These are phyloP conservation scores for Torulaspora microellipsoides DNA, from an alignment of 805 yeast species.

Conservation along the genomic window DNA sequence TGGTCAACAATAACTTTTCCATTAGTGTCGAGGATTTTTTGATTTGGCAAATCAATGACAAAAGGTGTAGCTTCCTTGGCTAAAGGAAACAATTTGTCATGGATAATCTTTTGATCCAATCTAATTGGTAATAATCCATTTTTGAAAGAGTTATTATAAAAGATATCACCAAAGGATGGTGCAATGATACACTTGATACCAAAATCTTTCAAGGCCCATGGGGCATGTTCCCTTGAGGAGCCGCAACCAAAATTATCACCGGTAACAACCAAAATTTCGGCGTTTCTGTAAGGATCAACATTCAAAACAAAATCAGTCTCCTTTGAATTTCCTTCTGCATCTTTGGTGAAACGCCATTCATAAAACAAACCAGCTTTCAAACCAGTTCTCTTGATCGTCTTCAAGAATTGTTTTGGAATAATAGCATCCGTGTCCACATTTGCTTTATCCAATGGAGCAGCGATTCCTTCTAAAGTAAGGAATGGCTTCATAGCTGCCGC, in stretches of 20 bases:
- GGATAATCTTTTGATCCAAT: conserved; percentile 72
- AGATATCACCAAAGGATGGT: conserved; percentile 97
- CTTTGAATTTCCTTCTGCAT: conserved; percentile 62
- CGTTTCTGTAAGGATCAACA: conserved; percentile 71
- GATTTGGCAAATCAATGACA: conserved; percentile 81
- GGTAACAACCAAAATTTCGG: conserved; percentile 82
- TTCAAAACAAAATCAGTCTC: conserved; percentile 90
- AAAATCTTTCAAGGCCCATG: conserved; percentile 98
- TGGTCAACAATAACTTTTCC: conserved; percentile 74
- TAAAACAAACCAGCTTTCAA: conserved; percentile 83
- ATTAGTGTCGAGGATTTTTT: conserved; percentile 62
- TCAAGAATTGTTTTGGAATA: conserved; percentile 96
- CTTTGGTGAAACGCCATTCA: conserved; percentile 77
- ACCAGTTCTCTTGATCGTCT: conserved; percentile 97
- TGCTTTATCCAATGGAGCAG: conserved; percentile 92
- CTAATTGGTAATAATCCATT: conserved; percentile 93
- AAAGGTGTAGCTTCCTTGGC: conserved; percentile 67
- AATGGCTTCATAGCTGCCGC: conserved; percentile 70
- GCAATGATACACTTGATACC: conserved; percentile 96
- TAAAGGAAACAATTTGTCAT: conserved; percentile 67
- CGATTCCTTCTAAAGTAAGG: conserved; percentile 69
- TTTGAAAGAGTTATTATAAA: conserved; percentile 95
- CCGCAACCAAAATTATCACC: conserved; percentile 99
- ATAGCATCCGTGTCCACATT: conserved; percentile 98
- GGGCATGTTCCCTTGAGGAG: conserved; percentile 98